These are phyloP conservation scores for Sporothrix brunneoviolacea DNA, from an alignment of 2,329 filamentous ascomycete genomes.

Conservation along the genomic window DNA sequence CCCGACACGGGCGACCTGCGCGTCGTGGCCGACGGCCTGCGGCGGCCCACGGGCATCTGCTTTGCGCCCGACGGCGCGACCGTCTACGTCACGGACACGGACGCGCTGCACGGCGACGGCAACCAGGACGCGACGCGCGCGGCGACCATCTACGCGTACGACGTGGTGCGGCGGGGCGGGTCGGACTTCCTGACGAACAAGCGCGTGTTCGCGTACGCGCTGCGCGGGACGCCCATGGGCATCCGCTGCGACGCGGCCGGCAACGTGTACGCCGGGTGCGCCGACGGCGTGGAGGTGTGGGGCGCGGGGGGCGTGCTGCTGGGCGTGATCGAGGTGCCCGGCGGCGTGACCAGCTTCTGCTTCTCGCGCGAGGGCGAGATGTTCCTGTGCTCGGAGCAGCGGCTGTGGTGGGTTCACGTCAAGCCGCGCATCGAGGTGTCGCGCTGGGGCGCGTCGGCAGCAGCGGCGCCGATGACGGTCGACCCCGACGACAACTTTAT, in stretches of 20 bases:
- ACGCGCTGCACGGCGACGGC: slow-evolving; percentile 25
- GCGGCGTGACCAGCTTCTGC: slow-evolving; percentile 38
- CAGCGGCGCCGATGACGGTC: background rate
- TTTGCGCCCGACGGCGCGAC: slow-evolving; percentile 32
- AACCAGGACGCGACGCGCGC: slow-evolving; percentile 25
- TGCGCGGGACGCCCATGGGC: slow-evolving; percentile 37
- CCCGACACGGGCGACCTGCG: slow-evolving; percentile 34
- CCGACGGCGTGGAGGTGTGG: slow-evolving; percentile 45
- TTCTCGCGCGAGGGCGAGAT: slow-evolving; percentile 36
- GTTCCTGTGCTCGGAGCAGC: slow-evolving; percentile 42
- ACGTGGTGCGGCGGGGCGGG: slow-evolving; percentile 32
- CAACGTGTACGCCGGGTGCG: slow-evolving; percentile 42
- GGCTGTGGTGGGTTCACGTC: slow-evolving; percentile 37
- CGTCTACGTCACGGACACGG: slow-evolving; percentile 38
- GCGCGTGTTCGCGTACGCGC: slow-evolving; percentile 45
- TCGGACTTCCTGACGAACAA: slow-evolving; percentile 40
- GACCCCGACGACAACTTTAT: slow-evolving; percentile 12
- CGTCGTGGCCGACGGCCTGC: slow-evolving; percentile 41
- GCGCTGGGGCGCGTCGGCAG: background rate
- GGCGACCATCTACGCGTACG: slow-evolving; percentile 41
- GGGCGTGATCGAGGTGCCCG: slow-evolving; percentile 33
- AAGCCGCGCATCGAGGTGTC: slow-evolving; percentile 1
- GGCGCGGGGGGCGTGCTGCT: slow-evolving; percentile 36
- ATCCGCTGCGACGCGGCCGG: slow-evolving; percentile 36
- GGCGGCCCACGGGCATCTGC: slow-evolving; percentile 35